Evolutionary conservation across 2,329 filamentous ascomycete species (phyloP).

Genomic region (Leptographium galeiforme): DNA sequence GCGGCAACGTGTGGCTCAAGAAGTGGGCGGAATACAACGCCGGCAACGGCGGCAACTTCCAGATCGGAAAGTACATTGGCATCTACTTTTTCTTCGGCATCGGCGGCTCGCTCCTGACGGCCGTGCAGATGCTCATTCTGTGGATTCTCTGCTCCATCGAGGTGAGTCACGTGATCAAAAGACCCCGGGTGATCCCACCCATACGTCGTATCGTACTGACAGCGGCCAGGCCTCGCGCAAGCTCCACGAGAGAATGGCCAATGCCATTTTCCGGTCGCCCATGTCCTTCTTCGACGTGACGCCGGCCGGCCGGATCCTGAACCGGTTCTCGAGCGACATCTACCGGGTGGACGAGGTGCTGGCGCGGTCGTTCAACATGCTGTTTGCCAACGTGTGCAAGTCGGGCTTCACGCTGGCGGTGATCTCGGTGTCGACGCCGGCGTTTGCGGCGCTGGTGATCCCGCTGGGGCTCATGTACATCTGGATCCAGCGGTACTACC

Average conservation of each 20-base stretch:
- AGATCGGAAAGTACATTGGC: conserved; percentile 82
- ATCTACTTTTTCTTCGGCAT: conserved; percentile 94
- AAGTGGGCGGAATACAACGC: conserved; percentile 77
- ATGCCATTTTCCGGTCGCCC: conserved; percentile 89
- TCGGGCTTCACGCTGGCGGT: conserved; percentile 76
- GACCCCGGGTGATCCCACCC: no score
- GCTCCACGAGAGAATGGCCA: conserved; percentile 93
- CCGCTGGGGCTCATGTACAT: conserved; percentile 73
- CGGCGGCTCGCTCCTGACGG: conserved; percentile 70
- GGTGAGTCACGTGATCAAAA: conserved; percentile 35
- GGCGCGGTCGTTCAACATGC: conserved; percentile 95
- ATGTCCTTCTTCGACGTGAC: conserved; percentile 99
- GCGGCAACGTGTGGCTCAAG: conserved; percentile 85
- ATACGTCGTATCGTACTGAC: no score
- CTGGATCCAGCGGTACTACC: conserved; percentile 92
- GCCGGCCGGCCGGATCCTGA: conserved; percentile 88
- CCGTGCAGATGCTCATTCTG: conserved; percentile 82
- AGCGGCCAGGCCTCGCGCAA: conserved; percentile 67
- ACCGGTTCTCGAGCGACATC: conserved; percentile 80
- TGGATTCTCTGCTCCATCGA: conserved; percentile 99
- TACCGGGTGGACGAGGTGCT: conserved; percentile 84
- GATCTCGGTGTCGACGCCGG: conserved; percentile 69
- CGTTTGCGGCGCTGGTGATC: conserved; percentile 67
- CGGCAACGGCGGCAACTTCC: conserved; percentile 49
- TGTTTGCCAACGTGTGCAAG: conserved; percentile 63